Percentiles rank a stretch among this genome's conserved stretches.
phyloP scores from a whole-genome alignment of 305 asterid genomes.

The Caryopteris hybrid region DNA sequence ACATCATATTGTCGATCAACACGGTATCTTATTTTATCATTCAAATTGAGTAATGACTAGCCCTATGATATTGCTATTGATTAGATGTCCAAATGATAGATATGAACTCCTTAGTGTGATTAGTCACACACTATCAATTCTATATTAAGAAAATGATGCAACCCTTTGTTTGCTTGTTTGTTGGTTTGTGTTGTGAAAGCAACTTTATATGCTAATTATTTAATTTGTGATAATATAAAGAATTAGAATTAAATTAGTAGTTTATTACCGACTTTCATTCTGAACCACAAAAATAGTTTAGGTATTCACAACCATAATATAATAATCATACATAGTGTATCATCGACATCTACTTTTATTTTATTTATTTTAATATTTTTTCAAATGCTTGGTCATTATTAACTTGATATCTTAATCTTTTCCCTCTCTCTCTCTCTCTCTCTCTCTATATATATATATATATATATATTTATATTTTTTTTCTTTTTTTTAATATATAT shows the following conservation, averaged over 20 bases:
- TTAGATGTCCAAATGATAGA: not conserved
- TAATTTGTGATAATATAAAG: constrained; percentile 31
- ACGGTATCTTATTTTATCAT: too few relatives aligned
- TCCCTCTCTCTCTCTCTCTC: constrained; percentile 16
- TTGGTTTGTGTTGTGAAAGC: constrained; percentile 1
- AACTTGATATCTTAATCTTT: constrained; percentile 28
- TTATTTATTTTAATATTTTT: not conserved
- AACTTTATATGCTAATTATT: not conserved
- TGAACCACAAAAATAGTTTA: constrained; percentile 41
- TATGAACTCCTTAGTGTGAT: not conserved
- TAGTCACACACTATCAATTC: not conserved
- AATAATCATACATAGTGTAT: not conserved
- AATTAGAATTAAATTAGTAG: constrained; percentile 29
- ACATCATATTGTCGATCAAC: too few relatives aligned
- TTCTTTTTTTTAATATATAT: not conserved
- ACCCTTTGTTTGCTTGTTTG: not conserved
- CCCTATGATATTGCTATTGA: not conserved
- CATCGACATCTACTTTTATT: constrained; percentile 15
- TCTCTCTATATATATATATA: not conserved
- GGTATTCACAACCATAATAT: constrained; percentile 12
- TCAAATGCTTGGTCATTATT: constrained; percentile 31
- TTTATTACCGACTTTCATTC: constrained; percentile 30
- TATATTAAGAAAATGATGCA: not conserved
- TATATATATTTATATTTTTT: not conserved
- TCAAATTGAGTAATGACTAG: too few relatives aligned